Evolutionary conservation across 306 rosid genomes (phyloP).

Genomic region (Begonia masoniana): DNA sequence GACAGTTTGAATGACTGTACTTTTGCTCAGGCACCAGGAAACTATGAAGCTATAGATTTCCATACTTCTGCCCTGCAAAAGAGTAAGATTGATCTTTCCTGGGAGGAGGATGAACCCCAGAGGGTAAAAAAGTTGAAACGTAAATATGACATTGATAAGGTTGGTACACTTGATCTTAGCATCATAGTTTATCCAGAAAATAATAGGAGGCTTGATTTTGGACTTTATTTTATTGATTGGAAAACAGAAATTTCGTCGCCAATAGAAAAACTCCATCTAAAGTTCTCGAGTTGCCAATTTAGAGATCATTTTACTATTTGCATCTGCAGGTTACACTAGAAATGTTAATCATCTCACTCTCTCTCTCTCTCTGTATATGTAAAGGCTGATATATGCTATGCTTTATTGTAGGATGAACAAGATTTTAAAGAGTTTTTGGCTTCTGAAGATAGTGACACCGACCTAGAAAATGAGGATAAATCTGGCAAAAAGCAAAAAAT

Average conservation of each 20-base stretch:
- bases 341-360: too few relatives aligned
- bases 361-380: not conserved
- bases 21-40: conserved; percentile 53
- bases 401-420: conserved; percentile 48
- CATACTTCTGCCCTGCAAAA: conserved; percentile 76
- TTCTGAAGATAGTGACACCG: conserved; percentile 65
- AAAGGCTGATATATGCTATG: not conserved
- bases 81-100: conserved; percentile 53
- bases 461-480: conserved; percentile 28
- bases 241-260: too few relatives aligned
- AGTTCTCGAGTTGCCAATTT: too few relatives aligned
- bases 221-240: too few relatives aligned
- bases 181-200: not conserved
- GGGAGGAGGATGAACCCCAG: conserved; percentile 93
- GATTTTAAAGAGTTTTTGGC: conserved; percentile 65
- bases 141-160: conserved; percentile 66
- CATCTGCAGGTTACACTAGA: too few relatives aligned
- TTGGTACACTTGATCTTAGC: conserved; percentile 17
- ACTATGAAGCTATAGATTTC: conserved; percentile 52
- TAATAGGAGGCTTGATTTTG: too few relatives aligned
- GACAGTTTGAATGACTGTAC: not conserved
- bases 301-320: too few relatives aligned
- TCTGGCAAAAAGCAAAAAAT: conserved; percentile 32
- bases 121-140: conserved; percentile 58
- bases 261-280: too few relatives aligned